Base-by-base conservation (phyloP, 2,329 filamentous ascomycete species). In the Colletotrichum sublineola region DNA sequence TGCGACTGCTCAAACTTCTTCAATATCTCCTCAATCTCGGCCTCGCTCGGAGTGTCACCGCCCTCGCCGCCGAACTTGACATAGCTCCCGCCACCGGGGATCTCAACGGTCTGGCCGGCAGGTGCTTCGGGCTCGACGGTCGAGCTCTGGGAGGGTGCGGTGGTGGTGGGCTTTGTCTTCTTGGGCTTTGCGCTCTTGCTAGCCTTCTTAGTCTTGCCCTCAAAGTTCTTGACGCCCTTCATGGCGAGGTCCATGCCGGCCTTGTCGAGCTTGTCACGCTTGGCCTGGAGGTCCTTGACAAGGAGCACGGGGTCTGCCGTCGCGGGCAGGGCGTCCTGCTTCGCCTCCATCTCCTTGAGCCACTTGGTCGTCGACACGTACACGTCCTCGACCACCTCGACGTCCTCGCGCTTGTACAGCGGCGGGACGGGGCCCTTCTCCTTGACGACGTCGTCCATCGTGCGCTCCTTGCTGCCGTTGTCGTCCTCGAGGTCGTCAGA, bases 401-500 rank as follows among this genome's bases (percentile, higher is more conserved):
- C 85, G 77, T 98, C 95, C 40, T 92, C 89, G 11, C 90, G 83
- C 0, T 88, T 92, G 83, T 97, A 97, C 48, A 93, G 84, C 24
- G 92, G 89, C 53, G 92, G 89, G 33, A 88, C 83, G 24, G 90
- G 87, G 0, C 89, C 88, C 63, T 82, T 81, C 66, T 86, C 83
- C 70, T 82, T 79, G 40, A 81, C 74, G 11, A 82, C 77, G 55
- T 87, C 84, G 63, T 88, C 86, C 78, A 84, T 83, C 53, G 80
- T 82, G 57, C 81, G 76, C 14, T 80, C 84, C 76, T 80, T 88
- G 77, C 78, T 79, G 5, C 79, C 77, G 12, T 85, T 82, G 31
- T 94, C 92, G 63, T 96, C 94, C 74, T 97, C 95, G 0, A 96
- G 89, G n/a, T 91, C 93, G 44, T 91, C 93, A 77, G 94, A 91